These are phyloP conservation scores for Fusarium nodosum DNA, from an alignment of 2,329 filamentous ascomycete species.

Conservation along the genomic window DNA sequence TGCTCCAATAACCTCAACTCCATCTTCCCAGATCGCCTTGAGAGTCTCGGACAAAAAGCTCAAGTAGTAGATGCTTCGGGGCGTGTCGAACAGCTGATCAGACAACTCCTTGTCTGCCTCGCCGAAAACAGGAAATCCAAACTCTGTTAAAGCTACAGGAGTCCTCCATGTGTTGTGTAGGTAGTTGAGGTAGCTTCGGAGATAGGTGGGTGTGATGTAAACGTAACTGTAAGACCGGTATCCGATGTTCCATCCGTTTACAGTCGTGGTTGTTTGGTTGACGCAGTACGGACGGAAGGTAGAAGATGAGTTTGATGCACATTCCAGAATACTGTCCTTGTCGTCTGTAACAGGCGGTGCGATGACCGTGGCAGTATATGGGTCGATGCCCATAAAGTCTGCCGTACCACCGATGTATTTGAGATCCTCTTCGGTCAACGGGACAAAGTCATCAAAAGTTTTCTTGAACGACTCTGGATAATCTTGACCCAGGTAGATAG, in stretches of 20 bases:
- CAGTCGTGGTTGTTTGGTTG: conserved; percentile 60
- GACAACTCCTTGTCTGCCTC: conserved; percentile 59
- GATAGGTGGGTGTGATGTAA: conserved; percentile 70
- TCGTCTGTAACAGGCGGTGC: conserved; percentile 56
- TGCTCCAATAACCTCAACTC: conserved; percentile 66
- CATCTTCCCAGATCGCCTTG: conserved; percentile 68
- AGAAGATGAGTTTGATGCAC: conserved; percentile 61
- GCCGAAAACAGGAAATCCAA: conserved; percentile 68
- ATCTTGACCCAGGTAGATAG: conserved; percentile 64
- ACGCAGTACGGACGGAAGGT: conserved; percentile 67
- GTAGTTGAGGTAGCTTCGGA: conserved; percentile 69
- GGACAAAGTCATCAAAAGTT: conserved; percentile 61
- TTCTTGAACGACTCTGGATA: conserved; percentile 63
- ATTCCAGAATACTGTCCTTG: conserved; percentile 60
- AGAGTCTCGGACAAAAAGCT: conserved; percentile 67
- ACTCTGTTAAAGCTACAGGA: conserved; percentile 66
- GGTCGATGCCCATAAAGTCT: conserved; percentile 70
- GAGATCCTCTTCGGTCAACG: conserved; percentile 64
- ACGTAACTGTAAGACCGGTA: conserved; percentile 68
- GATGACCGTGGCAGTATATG: conserved; percentile 70
- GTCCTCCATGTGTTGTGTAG: conserved; percentile 70
- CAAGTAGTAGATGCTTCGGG: conserved; percentile 67
- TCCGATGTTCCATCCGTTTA: conserved; percentile 70
- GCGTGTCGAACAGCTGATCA: conserved; percentile 67
- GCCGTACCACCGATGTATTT: conserved; percentile 63